A percentile compares a stretch with the other conserved stretches of the same genome.
Conservation (phyloP, 2,329 filamentous ascomycete genomes). For the Aureobasidium musti region DNA sequence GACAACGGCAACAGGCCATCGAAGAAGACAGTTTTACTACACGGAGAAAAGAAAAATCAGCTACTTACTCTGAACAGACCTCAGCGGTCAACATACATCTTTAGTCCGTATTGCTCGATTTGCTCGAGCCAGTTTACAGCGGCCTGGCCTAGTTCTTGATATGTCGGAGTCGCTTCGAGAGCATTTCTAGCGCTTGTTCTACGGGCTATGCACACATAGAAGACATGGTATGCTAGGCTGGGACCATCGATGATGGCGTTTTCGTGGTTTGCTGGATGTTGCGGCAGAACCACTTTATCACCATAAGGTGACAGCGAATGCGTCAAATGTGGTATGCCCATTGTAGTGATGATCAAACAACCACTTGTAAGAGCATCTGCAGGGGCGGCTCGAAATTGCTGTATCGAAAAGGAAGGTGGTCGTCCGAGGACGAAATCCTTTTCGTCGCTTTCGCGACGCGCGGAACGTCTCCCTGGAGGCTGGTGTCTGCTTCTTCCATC, state of each 20-base stretch:
- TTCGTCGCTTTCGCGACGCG: conserved; percentile 5
- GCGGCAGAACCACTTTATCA: conserved; percentile 21
- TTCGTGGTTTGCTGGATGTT: conserved; percentile 28
- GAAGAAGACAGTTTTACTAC: conserved; percentile 73
- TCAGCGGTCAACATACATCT: conserved; percentile 55
- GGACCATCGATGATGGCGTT: conserved; percentile 71
- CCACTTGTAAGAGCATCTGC: background rate
- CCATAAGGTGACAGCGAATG: conserved; percentile 30
- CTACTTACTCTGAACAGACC: conserved; percentile 30
- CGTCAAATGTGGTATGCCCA: conserved; percentile 32
- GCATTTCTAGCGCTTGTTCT: conserved; percentile 47
- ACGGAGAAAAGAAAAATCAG: conserved; percentile 25
- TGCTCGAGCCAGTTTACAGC: conserved; percentile 64
- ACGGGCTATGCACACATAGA: conserved; percentile 56
- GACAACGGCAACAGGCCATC: conserved; percentile 74
- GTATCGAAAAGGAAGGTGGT: conserved; percentile 1
- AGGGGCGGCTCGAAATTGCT: background rate
- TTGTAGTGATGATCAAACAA: background rate
- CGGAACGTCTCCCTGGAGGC: conserved; percentile 10
- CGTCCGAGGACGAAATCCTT: background rate
- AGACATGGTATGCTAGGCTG: conserved; percentile 72
- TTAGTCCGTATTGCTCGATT: conserved; percentile 57
- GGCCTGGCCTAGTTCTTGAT: conserved; percentile 62
- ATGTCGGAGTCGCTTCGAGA: conserved; percentile 60
- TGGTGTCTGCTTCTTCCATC: background rate